Percentiles rank a stretch among this genome's conserved stretches.
phyloP scores from a whole-genome alignment of 345 rosid species.

The Aquilaria yunnanensis region DNA sequence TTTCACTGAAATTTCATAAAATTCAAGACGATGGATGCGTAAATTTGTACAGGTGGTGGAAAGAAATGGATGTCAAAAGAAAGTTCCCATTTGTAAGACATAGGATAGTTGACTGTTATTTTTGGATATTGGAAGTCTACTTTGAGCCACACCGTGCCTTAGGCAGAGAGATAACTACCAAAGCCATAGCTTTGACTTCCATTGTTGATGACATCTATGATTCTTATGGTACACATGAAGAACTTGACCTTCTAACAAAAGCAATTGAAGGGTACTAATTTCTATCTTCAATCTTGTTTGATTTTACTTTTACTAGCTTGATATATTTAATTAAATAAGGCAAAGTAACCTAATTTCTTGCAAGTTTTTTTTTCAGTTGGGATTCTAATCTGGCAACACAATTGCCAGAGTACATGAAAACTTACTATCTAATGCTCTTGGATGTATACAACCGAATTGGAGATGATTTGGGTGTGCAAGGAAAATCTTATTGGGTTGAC shows the following conservation, averaged over 20 bases:
- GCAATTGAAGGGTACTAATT: slow-evolving; percentile 17
- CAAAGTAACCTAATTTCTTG: background rate
- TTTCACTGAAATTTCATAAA: too few relatives aligned
- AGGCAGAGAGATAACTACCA: slow-evolving; percentile 13
- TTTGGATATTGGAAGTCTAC: slow-evolving; percentile 12
- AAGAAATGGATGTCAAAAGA: slow-evolving; percentile 10
- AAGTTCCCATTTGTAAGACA: slow-evolving; percentile 15
- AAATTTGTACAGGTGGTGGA: slow-evolving; percentile 19
- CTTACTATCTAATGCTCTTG: slow-evolving; percentile 17
- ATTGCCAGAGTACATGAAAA: slow-evolving; percentile 25
- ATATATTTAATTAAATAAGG: too few relatives aligned
- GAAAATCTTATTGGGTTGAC: slow-evolving; percentile 12
- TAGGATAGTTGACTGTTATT: background rate
- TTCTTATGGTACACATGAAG: slow-evolving; percentile 26
- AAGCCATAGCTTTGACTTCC: slow-evolving; percentile 4
- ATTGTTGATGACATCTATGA: slow-evolving; percentile 20
- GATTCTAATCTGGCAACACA: background rate
- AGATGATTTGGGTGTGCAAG: slow-evolving; percentile 10
- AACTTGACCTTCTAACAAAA: slow-evolving; percentile 15
- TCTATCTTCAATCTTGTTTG: background rate
- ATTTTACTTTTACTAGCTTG: background rate
- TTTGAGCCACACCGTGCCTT: slow-evolving; percentile 8
- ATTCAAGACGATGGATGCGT: too few relatives aligned
- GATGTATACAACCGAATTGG: slow-evolving; percentile 23
- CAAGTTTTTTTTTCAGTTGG: slow-evolving; percentile 17